Percentiles rank a stretch among this genome's conserved stretches.
Evolutionary conservation across 2,329 filamentous ascomycete genomes (phyloP).

Genomic region (Exserohilum turcica): DNA sequence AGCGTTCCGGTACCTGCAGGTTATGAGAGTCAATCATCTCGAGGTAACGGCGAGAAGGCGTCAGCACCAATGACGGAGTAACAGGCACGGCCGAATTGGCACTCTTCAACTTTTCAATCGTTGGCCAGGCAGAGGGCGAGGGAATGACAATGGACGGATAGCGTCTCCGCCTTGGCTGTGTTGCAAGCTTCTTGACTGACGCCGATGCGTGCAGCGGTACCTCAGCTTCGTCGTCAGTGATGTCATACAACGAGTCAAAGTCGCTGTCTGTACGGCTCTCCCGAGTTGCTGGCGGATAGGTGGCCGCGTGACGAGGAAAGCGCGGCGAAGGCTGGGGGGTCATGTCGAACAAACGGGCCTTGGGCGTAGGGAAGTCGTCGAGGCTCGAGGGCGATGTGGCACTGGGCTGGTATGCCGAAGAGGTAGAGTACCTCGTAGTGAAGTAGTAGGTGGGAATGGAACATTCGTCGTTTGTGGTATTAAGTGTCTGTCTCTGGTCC

Average conservation of each 20-base stretch:
- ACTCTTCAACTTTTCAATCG: slow-evolving; percentile 59
- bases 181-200: slow-evolving; percentile 53
- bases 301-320: slow-evolving; percentile 50
- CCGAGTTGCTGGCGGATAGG: slow-evolving; percentile 63
- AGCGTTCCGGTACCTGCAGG: slow-evolving; percentile 72
- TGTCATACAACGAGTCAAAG: slow-evolving; percentile 87
- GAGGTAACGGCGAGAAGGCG: slow-evolving; percentile 76
- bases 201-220: slow-evolving; percentile 59
- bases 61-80: slow-evolving; percentile 61
- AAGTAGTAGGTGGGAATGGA: slow-evolving; percentile 46
- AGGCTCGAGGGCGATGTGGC: slow-evolving; percentile 52
- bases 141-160: slow-evolving; percentile 66
- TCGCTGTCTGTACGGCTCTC: slow-evolving; percentile 71
- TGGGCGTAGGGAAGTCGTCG: slow-evolving; percentile 73
- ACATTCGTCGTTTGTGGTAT: slow-evolving; percentile 61
- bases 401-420: slow-evolving; percentile 38
- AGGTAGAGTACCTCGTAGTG: slow-evolving; percentile 43
- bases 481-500: slow-evolving; percentile 63
- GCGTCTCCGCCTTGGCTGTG: slow-evolving; percentile 51
- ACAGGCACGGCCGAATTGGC: slow-evolving; percentile 60
- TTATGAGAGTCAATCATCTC: slow-evolving; percentile 66
- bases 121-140: slow-evolving; percentile 61
- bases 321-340: slow-evolving; percentile 54
- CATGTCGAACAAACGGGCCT: slow-evolving; percentile 65
- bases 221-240: slow-evolving; percentile 74